These are phyloP conservation scores for Lolium multiflorum DNA, from an alignment of 176 grass and related monocot genomes.

Conservation along the genomic window DNA sequence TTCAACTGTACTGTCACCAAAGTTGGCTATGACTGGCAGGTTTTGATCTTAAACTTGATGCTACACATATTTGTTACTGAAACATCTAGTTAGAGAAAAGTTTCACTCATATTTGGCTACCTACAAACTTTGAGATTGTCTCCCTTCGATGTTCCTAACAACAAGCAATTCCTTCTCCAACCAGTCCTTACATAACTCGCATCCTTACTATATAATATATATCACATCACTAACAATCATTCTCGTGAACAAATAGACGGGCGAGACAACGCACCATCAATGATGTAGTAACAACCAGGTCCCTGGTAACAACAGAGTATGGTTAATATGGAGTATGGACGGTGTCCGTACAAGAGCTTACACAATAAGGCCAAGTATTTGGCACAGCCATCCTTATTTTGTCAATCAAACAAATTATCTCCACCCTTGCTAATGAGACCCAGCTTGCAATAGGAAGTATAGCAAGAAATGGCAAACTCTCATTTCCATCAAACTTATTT, in stretches of 20 bases:
- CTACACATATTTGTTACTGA: background rate
- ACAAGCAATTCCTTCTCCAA: background rate
- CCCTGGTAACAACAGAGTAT: no score
- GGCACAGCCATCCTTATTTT: background rate
- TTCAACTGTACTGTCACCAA: background rate
- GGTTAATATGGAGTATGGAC: background rate
- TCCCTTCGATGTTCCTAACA: background rate
- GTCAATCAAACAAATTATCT: background rate
- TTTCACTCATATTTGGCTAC: background rate
- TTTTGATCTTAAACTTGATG: background rate
- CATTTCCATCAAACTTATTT: background rate
- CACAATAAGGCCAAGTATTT: background rate
- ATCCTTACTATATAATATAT: constrained; percentile 1
- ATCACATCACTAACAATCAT: background rate
- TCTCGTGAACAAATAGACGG: background rate
- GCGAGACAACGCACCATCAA: background rate
- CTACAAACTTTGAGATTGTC: background rate
- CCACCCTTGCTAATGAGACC: background rate
- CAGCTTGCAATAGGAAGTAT: background rate
- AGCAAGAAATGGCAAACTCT: background rate
- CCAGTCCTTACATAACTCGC: background rate
- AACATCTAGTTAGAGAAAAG: background rate
- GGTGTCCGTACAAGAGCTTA: background rate
- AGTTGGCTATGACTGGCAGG: background rate
- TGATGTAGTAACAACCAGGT: background rate